Evolutionary conservation across 352 stramenopile genomes (phyloP).

Genomic region (Aphanomyces invadans): DNA sequence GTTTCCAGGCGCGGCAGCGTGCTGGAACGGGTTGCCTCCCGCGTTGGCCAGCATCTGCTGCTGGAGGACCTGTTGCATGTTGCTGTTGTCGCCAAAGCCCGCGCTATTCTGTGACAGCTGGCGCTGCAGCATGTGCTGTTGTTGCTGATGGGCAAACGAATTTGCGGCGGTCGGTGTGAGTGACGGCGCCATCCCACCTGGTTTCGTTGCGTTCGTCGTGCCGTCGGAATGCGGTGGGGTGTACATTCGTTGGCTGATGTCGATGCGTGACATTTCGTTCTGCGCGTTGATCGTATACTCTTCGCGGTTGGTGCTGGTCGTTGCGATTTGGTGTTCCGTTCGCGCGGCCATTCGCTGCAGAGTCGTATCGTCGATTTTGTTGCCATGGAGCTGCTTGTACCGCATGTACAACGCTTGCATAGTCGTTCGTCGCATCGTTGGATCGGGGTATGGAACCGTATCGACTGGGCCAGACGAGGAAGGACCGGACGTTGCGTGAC

Average conservation of each 20-base stretch:
- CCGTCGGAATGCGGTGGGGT: constrained; percentile 5
- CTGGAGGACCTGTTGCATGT: neutral
- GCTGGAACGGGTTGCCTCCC: neutral
- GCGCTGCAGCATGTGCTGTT: constrained; percentile 9
- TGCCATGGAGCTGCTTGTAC: constrained; percentile 24
- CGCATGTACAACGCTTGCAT: constrained; percentile 22
- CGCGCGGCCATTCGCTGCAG: constrained; percentile 16
- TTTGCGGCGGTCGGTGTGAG: neutral
- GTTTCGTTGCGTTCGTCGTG: neutral
- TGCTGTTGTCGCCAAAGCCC: neutral
- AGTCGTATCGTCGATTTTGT: constrained; percentile 16
- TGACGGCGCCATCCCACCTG: too few relatives aligned
- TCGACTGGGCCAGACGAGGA: neutral
- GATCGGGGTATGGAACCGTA: neutral
- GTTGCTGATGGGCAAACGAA: neutral
- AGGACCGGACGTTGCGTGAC: neutral
- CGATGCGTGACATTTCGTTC: constrained; percentile 21
- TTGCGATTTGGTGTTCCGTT: constrained; percentile 9
- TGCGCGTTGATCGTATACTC: constrained; percentile 5
- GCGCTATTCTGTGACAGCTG: constrained; percentile 3
- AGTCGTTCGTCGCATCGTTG: constrained; percentile 9
- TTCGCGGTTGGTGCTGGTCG: neutral
- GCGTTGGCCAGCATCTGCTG: neutral
- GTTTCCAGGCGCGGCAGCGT: neutral
- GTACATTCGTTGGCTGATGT: constrained; percentile 21